These are phyloP conservation scores for Agastache rugosa DNA, from an alignment of 257 asterid species.

Conservation along the genomic window DNA sequence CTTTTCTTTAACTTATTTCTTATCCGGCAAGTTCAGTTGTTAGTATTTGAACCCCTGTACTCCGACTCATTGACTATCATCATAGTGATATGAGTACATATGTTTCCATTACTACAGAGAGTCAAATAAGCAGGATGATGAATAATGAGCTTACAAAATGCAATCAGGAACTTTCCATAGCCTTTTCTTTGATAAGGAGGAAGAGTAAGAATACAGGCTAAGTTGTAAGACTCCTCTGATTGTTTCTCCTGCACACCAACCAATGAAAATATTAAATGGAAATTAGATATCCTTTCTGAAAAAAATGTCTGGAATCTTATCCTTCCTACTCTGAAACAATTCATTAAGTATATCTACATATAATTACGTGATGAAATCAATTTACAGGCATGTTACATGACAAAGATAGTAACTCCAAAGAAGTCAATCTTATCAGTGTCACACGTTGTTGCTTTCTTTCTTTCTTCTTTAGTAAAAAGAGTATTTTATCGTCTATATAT, in stretches of 20 bases:
- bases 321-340: background rate
- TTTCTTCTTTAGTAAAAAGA: background rate
- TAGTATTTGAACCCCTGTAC: background rate
- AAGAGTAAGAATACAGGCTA: conserved; percentile 96
- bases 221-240: conserved; percentile 95
- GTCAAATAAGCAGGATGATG: conserved; percentile 17
- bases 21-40: background rate
- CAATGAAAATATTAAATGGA: conserved; percentile 21
- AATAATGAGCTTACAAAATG: conserved; percentile 74
- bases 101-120: background rate
- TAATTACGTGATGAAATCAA: background rate
- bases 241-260: conserved; percentile 83
- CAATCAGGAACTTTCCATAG: conserved; percentile 92
- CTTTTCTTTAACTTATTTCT: background rate
- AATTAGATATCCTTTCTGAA: background rate
- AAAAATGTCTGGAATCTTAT: conserved; percentile 11
- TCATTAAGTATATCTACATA: background rate
- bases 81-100: background rate
- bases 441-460: background rate
- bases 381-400: background rate
- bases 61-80: background rate
- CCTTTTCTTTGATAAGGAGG: conserved; percentile 99
- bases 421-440: background rate
- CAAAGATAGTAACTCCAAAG: no score
- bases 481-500: background rate